Percentiles rank a stretch among this genome's conserved stretches.
phyloP scores from a whole-genome alignment of 2,329 filamentous ascomycete species.

The Xylaria sp. region DNA sequence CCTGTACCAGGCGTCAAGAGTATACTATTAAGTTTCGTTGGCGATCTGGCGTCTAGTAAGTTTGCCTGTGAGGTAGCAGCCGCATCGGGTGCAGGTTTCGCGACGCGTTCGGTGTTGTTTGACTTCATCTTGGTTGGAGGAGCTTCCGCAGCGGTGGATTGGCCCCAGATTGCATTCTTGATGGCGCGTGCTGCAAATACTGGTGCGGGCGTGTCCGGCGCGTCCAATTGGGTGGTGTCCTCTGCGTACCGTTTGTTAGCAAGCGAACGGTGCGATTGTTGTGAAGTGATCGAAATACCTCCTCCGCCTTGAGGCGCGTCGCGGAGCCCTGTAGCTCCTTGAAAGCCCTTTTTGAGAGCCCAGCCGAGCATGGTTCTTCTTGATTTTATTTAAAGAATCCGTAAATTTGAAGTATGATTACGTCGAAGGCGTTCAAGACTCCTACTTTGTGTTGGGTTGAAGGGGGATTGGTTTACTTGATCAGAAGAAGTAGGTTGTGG shows the following conservation, averaged over 20 bases:
- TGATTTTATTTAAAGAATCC: neutral
- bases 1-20: constrained; percentile 72
- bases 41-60: constrained; percentile 55
- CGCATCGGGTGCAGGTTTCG: constrained; percentile 42
- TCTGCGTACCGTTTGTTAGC: constrained; percentile 47
- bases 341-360: constrained; percentile 64
- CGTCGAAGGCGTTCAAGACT: constrained; percentile 1
- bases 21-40: constrained; percentile 66
- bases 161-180: constrained; percentile 72
- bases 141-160: constrained; percentile 53
- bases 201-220: constrained; percentile 73
- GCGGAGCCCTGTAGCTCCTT: constrained; percentile 53
- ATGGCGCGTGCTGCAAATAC: constrained; percentile 74
- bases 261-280: constrained; percentile 15
- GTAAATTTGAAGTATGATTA: constrained; percentile 6
- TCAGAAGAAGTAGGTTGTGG: neutral
- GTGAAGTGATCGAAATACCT: constrained; percentile 39
- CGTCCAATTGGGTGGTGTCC: constrained; percentile 63
- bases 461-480: neutral
- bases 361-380: constrained; percentile 65
- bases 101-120: constrained; percentile 51
- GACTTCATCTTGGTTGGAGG: constrained; percentile 53
- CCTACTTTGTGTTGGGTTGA: constrained; percentile 9
- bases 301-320: constrained; percentile 48
- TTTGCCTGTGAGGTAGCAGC: constrained; percentile 40